A percentile compares a stretch with the other conserved stretches of the same genome.
These are phyloP conservation scores for Smittium culicis DNA, from an alignment of 371 early-diverging fungal species.

Conservation along the genomic window DNA sequence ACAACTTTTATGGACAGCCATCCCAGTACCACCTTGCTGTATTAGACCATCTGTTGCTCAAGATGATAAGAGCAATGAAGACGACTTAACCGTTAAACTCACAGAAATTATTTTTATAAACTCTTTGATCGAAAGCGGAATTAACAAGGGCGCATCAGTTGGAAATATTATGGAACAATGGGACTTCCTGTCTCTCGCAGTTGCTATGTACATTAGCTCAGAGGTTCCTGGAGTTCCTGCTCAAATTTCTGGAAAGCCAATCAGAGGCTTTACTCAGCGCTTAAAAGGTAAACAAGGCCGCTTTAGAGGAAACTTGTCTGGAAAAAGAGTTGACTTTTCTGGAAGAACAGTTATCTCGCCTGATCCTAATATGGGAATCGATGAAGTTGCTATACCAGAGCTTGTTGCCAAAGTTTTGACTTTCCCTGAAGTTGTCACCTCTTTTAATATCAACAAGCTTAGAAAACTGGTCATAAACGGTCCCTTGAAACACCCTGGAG, in stretches of 20 bases:
- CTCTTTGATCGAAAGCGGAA: constrained; percentile 65
- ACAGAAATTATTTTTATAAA: constrained; percentile 95
- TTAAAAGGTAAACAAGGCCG: constrained; percentile 99
- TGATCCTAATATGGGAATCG: constrained; percentile 98
- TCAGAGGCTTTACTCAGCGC: constrained; percentile 90
- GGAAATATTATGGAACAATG: constrained; percentile 86
- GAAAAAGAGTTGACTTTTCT: constrained; percentile 99
- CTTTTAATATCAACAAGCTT: constrained; percentile 73
- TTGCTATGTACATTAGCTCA: constrained; percentile 94
- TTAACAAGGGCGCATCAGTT: constrained; percentile 70
- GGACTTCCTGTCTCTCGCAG: constrained; percentile 94
- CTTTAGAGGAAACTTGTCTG: constrained; percentile 98
- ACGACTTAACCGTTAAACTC: constrained; percentile 96
- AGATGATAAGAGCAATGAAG: constrained; percentile 93
- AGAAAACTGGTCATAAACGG: constrained; percentile 79
- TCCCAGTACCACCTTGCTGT: constrained; percentile 95
- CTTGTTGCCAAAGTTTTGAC: constrained; percentile 93
- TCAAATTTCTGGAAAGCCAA: constrained; percentile 47
- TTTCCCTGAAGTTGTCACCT: constrained; percentile 91
- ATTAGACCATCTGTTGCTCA: constrained; percentile 96
- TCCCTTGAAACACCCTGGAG: constrained; percentile 88
- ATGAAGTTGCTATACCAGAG: constrained; percentile 95
- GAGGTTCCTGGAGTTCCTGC: constrained; percentile 77
- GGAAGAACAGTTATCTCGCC: constrained; percentile 99
- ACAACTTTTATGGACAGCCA: constrained; percentile 76